These are phyloP conservation scores for Bipolaris zeicola DNA, from an alignment of 2,329 filamentous ascomycete genomes.

Conservation along the genomic window DNA sequence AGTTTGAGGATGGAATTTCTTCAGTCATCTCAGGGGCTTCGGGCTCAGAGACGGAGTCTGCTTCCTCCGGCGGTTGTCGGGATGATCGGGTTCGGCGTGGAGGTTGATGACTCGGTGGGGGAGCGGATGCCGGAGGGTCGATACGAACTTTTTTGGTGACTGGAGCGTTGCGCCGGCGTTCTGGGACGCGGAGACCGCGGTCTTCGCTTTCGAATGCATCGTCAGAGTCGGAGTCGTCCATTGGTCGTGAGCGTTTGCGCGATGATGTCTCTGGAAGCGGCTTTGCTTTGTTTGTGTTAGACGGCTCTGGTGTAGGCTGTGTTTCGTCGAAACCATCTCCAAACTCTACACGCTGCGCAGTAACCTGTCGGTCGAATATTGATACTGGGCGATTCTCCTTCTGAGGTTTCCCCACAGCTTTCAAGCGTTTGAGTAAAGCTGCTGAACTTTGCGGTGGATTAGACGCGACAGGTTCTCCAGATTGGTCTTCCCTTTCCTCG, in stretches of 20 bases:
- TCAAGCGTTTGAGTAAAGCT: conserved; percentile 28
- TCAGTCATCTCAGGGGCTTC: conserved; percentile 37
- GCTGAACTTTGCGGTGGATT: conserved; percentile 30
- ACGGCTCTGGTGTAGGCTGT: conserved; percentile 32
- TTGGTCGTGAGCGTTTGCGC: conserved; percentile 30
- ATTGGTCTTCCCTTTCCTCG: conserved; percentile 13
- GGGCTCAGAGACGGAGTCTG: conserved; percentile 30
- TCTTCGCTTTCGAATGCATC: conserved; percentile 53
- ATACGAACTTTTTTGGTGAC: conserved; percentile 37
- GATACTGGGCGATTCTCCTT: conserved; percentile 44
- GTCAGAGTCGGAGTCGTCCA: conserved; percentile 47
- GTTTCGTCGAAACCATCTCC: conserved; percentile 45
- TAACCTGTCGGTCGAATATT: conserved; percentile 50
- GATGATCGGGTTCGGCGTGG: conserved; percentile 1
- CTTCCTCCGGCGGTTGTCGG: conserved; percentile 13
- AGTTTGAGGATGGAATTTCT: conserved; percentile 25
- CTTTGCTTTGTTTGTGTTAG: conserved; percentile 33
- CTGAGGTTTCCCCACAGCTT: conserved; percentile 24
- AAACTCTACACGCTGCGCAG: conserved; percentile 48
- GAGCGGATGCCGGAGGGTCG: conserved; percentile 26
- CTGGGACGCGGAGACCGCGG: conserved; percentile 41
- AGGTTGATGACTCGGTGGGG: conserved; percentile 40
- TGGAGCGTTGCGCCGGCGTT: conserved; percentile 45
- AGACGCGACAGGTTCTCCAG: conserved; percentile 13
- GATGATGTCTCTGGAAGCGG: conserved; percentile 34